These are phyloP conservation scores for Lactarius sanguifluus DNA, from an alignment of 768 basidiomycete species.

Conservation along the genomic window DNA sequence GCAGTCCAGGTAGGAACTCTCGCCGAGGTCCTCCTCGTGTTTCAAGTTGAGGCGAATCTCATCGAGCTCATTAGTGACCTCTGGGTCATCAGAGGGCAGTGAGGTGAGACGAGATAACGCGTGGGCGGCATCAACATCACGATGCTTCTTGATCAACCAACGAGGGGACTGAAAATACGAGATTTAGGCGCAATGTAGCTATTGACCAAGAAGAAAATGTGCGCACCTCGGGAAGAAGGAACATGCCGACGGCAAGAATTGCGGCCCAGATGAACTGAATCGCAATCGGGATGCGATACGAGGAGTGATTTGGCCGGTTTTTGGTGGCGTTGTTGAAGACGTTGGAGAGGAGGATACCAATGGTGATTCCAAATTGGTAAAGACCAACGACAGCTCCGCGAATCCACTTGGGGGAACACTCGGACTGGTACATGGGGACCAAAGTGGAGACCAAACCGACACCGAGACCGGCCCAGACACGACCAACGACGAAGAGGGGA, in stretches of 20 bases:
- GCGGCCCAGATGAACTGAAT: conserved; percentile 79
- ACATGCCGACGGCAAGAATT: conserved; percentile 65
- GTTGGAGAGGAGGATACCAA: conserved; percentile 22
- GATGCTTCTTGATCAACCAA: conserved; percentile 70
- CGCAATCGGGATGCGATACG: conserved; percentile 76
- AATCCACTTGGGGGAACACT: conserved; percentile 16
- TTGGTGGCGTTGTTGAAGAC: conserved; percentile 25
- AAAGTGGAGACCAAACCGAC: conserved; percentile 46
- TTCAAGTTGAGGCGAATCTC: conserved; percentile 62
- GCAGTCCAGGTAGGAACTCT: conserved; percentile 64
- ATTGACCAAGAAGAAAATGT: neutral
- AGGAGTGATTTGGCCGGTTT: conserved; percentile 32
- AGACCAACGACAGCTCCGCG: conserved; percentile 53
- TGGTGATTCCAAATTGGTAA: conserved; percentile 59
- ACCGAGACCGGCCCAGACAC: conserved; percentile 30
- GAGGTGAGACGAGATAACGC: conserved; percentile 65
- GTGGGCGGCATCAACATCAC: conserved; percentile 54
- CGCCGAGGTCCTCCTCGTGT: conserved; percentile 60
- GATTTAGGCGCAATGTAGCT: neutral
- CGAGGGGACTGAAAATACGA: conserved; percentile 57
- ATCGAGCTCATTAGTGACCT: conserved; percentile 49
- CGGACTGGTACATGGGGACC: conserved; percentile 77
- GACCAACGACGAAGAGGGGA: conserved; percentile 53
- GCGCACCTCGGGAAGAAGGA: conserved; percentile 54
- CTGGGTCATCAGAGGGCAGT: conserved; percentile 50